These are phyloP conservation scores for Zopfochytrium polystomum DNA, from an alignment of 371 early-diverging fungal species.

Conservation along the genomic window DNA sequence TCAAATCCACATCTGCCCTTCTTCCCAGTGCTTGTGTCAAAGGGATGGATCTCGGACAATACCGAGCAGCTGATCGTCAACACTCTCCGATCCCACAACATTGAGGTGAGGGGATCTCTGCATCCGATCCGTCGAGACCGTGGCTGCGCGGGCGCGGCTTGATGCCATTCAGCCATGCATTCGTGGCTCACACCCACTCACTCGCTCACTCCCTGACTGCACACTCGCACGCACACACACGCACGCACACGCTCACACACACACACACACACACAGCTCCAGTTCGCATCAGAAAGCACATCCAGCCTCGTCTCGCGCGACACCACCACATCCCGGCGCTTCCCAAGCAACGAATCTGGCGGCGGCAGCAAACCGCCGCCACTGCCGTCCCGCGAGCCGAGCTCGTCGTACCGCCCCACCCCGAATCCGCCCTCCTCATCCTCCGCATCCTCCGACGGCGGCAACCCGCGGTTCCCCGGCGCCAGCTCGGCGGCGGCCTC, in stretches of 20 bases:
- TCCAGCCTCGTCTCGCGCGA: neutral
- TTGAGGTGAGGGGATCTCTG: neutral
- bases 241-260: too few relatives aligned
- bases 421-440: constrained; percentile 5
- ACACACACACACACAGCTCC: too few relatives aligned
- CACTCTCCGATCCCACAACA: constrained; percentile 6
- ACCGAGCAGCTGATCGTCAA: neutral
- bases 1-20: too few relatives aligned
- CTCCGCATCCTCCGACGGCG: constrained; percentile 9
- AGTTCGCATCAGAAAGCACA: too few relatives aligned
- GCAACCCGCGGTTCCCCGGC: neutral
- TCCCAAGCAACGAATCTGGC: neutral
- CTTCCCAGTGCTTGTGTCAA: neutral
- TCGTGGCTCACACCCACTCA: too few relatives aligned
- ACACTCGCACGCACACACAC: too few relatives aligned
- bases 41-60: constrained; percentile 13
- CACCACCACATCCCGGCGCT: neutral
- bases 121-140: neutral
- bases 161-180: constrained; percentile 1
- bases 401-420: neutral
- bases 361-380: constrained; percentile 9
- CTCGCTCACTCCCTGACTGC: too few relatives aligned
- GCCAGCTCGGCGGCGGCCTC: constrained; percentile 2
- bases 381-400: neutral
- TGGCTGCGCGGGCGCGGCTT: neutral